A percentile compares a stretch with the other conserved stretches of the same genome.
Conservation (phyloP, 2,329 filamentous ascomycete genomes). For the Penicillium paneum region DNA sequence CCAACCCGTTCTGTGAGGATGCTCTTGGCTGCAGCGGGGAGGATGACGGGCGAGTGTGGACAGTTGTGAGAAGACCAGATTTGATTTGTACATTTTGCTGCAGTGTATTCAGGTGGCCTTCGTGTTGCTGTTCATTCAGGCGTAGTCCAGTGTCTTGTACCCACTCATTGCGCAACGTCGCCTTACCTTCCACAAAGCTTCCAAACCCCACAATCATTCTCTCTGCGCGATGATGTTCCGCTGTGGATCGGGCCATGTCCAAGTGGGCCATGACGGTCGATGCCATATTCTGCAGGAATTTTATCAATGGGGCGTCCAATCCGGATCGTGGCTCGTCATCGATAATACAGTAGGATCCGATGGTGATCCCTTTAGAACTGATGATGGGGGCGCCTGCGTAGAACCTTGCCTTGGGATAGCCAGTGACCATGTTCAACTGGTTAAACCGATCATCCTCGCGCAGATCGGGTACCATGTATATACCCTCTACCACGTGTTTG, state of each 20-base stretch:
- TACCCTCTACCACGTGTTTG: neutral
- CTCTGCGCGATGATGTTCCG: conserved; percentile 11
- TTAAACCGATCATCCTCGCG: conserved; percentile 31
- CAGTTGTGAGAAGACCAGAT: neutral
- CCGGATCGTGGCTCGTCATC: conserved; percentile 49
- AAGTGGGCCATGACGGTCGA: conserved; percentile 58
- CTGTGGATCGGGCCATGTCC: conserved; percentile 44
- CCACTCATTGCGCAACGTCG: conserved; percentile 28
- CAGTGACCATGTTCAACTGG: conserved; percentile 24
- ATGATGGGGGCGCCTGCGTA: conserved; percentile 58
- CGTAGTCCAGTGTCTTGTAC: conserved; percentile 9
- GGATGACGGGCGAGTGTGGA: neutral
- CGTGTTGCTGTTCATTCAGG: neutral
- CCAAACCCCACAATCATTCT: conserved; percentile 33
- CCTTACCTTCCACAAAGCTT: conserved; percentile 50
- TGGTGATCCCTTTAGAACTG: conserved; percentile 51
- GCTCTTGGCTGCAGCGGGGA: neutral
- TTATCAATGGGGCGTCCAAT: conserved; percentile 38
- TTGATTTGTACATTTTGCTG: conserved; percentile 20
- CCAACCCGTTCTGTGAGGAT: neutral
- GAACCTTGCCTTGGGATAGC: conserved; percentile 38
- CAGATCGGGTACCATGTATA: conserved; percentile 32
- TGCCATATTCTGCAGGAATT: conserved; percentile 56
- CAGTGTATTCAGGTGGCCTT: conserved; percentile 20
- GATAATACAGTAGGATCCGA: conserved; percentile 57